These are phyloP conservation scores for Austroboletus eburneus DNA, from an alignment of 768 basidiomycete genomes.

Conservation along the genomic window DNA sequence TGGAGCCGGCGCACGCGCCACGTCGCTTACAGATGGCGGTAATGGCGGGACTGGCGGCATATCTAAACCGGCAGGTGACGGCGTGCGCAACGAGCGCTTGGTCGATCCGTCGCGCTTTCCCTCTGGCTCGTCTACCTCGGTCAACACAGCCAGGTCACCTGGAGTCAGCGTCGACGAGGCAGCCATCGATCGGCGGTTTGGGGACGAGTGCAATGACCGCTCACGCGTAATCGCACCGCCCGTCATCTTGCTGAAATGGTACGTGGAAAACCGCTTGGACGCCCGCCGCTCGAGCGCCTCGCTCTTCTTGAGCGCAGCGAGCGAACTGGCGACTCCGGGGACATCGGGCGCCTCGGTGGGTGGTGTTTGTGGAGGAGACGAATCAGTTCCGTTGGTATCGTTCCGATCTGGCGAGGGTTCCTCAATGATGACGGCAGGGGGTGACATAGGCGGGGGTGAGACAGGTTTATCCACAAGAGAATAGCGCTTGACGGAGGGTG, in stretches of 20 bases:
- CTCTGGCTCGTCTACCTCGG: slow-evolving; percentile 59
- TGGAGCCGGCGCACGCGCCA: slow-evolving; percentile 14
- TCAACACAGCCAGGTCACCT: slow-evolving; percentile 68
- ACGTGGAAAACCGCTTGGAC: slow-evolving; percentile 93
- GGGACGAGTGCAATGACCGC: slow-evolving; percentile 41
- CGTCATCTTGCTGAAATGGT: slow-evolving; percentile 93
- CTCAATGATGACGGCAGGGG: slow-evolving; percentile 46
- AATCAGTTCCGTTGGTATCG: slow-evolving; percentile 24
- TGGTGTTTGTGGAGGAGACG: slow-evolving; percentile 35
- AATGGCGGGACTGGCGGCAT: slow-evolving; percentile 44
- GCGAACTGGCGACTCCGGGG: slow-evolving; percentile 71
- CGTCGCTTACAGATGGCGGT: slow-evolving; percentile 45
- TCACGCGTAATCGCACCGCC: slow-evolving; percentile 46
- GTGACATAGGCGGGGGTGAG: slow-evolving; percentile 36
- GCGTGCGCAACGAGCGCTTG: slow-evolving; percentile 35
- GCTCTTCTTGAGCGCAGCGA: slow-evolving; percentile 84
- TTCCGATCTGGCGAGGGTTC: slow-evolving; percentile 24
- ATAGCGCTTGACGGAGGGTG: slow-evolving; percentile 70
- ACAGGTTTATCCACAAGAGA: slow-evolving; percentile 74
- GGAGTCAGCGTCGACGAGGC: slow-evolving; percentile 60
- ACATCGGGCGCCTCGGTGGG: slow-evolving; percentile 38
- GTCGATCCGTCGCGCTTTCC: slow-evolving; percentile 11
- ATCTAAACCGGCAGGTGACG: slow-evolving; percentile 25
- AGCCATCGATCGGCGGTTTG: slow-evolving; percentile 67
- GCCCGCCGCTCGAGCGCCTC: slow-evolving; percentile 88